Percentiles rank a stretch among this genome's conserved stretches.
Conservation (phyloP, 345 rosid species). For the Populus deltoides region DNA sequence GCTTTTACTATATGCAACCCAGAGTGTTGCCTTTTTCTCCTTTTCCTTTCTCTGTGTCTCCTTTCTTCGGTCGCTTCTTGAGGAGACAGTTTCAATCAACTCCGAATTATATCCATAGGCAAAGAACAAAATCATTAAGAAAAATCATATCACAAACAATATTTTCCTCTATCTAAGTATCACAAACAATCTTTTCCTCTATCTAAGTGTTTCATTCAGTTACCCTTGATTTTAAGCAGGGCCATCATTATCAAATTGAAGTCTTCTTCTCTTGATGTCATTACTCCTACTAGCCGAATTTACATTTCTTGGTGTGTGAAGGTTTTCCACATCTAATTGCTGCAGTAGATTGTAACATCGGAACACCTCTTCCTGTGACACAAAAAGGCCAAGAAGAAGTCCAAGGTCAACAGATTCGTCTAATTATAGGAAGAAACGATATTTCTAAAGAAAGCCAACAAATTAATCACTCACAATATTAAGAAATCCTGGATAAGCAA, state of each 20-base stretch:
- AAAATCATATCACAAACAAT: not conserved
- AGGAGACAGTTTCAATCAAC: constrained; percentile 17
- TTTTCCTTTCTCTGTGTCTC: constrained; percentile 10
- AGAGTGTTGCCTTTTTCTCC: constrained; percentile 12
- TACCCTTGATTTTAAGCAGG: constrained; percentile 14
- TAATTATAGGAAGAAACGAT: not conserved
- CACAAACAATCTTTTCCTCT: not conserved
- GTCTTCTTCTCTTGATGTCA: constrained; percentile 36
- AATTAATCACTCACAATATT: constrained; percentile 43
- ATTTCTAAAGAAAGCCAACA: not conserved
- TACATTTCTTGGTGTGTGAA: constrained; percentile 1
- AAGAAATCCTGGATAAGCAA: constrained; percentile 33
- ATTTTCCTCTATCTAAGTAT: not conserved
- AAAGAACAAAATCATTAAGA: not conserved
- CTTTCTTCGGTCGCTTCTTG: constrained; percentile 4
- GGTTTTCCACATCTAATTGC: constrained; percentile 29
- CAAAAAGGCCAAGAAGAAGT: not conserved
- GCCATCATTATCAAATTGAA: constrained; percentile 16
- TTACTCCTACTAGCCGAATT: constrained; percentile 7
- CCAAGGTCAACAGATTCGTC: not conserved
- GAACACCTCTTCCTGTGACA: constrained; percentile 51
- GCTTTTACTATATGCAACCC: constrained; percentile 26
- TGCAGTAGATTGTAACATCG: constrained; percentile 46
- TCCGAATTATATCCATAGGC: not conserved
- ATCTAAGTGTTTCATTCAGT: constrained; percentile 15